Evolutionary conservation across 2,329 filamentous ascomycete genomes (phyloP).

Genomic region (Fusarium sp.): DNA sequence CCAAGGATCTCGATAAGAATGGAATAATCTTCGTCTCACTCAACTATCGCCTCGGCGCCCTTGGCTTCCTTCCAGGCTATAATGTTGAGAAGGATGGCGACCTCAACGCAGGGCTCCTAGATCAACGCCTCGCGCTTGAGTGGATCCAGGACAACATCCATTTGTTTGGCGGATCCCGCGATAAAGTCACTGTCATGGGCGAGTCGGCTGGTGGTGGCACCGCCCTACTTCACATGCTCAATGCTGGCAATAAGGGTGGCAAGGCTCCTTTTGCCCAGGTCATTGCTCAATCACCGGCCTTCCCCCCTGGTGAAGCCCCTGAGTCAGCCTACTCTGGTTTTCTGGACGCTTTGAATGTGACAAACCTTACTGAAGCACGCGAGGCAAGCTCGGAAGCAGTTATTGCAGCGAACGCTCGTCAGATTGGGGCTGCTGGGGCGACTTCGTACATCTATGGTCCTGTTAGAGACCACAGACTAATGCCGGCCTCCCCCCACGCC

Average conservation of each 20-base stretch:
- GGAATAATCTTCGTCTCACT: background rate
- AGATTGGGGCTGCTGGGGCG: background rate
- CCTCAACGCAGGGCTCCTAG: slow-evolving; percentile 65
- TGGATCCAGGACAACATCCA: slow-evolving; percentile 67
- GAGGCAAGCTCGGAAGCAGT: background rate
- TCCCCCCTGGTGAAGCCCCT: background rate
- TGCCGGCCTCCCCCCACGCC: background rate
- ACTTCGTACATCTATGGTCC: background rate
- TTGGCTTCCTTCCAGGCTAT: background rate
- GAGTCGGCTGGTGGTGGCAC: slow-evolving; percentile 66
- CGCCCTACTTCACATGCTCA: slow-evolving; percentile 53
- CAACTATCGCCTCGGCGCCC: slow-evolving; percentile 10
- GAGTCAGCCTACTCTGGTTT: background rate
- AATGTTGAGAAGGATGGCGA: background rate
- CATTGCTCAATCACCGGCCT: slow-evolving; percentile 8
- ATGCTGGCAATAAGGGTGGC: background rate
- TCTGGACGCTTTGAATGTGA: background rate
- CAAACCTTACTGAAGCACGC: background rate
- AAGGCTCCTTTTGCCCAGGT: background rate
- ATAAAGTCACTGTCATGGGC: slow-evolving; percentile 59
- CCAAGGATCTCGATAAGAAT: background rate
- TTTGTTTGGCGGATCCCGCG: slow-evolving; percentile 64
- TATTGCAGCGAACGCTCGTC: background rate
- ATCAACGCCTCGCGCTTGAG: slow-evolving; percentile 63
- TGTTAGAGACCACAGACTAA: background rate